phyloP scores from a whole-genome alignment of 305 asterid species.

The Fraxinus ornus region DNA sequence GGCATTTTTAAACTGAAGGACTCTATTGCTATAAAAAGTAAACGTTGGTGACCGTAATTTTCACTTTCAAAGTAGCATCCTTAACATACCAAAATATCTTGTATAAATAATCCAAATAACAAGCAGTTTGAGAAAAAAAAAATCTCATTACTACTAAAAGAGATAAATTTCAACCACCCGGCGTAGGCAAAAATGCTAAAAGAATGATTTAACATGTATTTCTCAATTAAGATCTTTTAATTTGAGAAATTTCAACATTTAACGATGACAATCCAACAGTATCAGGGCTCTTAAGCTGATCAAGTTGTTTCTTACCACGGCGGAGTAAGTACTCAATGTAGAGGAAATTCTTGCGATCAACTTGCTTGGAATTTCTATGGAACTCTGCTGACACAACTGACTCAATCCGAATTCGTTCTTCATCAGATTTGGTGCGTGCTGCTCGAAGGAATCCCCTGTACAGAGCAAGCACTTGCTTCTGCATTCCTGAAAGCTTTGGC shows the following conservation, averaged over 20 bases:
- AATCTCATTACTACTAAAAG: not conserved
- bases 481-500: conserved; percentile 83
- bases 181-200: not conserved
- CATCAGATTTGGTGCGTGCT: conserved; percentile 67
- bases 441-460: conserved; percentile 79
- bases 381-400: conserved; percentile 71
- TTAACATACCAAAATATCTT: not conserved
- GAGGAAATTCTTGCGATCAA: conserved; percentile 80
- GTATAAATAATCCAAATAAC: not conserved
- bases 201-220: not conserved
- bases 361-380: conserved; percentile 55
- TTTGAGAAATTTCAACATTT: conserved; percentile 37
- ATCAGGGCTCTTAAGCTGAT: conserved; percentile 73
- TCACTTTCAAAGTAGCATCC: not conserved
- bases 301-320: conserved; percentile 84
- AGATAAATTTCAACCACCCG: not conserved
- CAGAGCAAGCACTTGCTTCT: conserved; percentile 79
- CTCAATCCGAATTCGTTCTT: conserved; percentile 68
- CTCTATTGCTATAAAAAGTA: not conserved
- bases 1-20: not conserved
- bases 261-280: conserved; percentile 65
- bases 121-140: not conserved
- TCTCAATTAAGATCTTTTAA: conserved; percentile 27
- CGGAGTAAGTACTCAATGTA: conserved; percentile 73
- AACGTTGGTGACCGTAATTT: not conserved